phyloP scores from a whole-genome alignment of 1,284 basidiomycete species.

The Neonothopanus nambi region DNA sequence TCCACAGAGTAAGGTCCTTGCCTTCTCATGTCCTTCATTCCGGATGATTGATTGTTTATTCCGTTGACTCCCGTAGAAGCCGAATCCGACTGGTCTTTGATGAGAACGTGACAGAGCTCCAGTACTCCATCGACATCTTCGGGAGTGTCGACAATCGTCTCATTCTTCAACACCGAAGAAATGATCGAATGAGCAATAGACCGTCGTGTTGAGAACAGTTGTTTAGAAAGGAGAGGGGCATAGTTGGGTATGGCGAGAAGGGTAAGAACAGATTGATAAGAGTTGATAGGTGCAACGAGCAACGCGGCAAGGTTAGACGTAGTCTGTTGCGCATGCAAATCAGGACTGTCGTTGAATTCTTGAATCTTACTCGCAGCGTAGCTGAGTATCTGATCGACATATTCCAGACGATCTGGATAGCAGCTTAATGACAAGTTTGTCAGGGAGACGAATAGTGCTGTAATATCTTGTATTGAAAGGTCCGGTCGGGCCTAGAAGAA shows the following conservation, averaged over 20 bases:
- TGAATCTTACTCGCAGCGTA: conserved; percentile 86
- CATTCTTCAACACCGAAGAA: conserved; percentile 91
- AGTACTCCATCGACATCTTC: conserved; percentile 92
- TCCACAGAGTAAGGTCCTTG: conserved; percentile 62
- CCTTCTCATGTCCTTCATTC: conserved; percentile 52
- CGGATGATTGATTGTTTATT: conserved; percentile 29
- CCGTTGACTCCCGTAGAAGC: conserved; percentile 29
- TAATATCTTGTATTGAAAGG: conserved; percentile 93
- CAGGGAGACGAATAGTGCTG: conserved; percentile 89
- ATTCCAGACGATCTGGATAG: conserved; percentile 92
- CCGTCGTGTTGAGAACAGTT: conserved; percentile 86
- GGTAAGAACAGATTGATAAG: conserved; percentile 91
- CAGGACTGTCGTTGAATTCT: conserved; percentile 83
- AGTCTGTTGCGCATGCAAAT: conserved; percentile 85
- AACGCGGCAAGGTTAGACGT: conserved; percentile 87
- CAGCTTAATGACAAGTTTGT: conserved; percentile 92
- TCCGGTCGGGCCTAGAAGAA: conserved; percentile 83
- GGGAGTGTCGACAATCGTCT: conserved; percentile 87
- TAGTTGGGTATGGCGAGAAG: conserved; percentile 91
- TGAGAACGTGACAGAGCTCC: conserved; percentile 86
- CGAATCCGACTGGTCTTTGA: conserved; percentile 82
- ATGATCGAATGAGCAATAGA: conserved; percentile 91
- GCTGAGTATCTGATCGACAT: conserved; percentile 90
- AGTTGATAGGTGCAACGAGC: conserved; percentile 89
- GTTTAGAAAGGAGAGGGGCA: conserved; percentile 75